Evolutionary conservation across 2,329 filamentous ascomycete species (phyloP), one percentile per base, ranked within the genome.

Genomic region (Trichoderma sp.): DNA sequence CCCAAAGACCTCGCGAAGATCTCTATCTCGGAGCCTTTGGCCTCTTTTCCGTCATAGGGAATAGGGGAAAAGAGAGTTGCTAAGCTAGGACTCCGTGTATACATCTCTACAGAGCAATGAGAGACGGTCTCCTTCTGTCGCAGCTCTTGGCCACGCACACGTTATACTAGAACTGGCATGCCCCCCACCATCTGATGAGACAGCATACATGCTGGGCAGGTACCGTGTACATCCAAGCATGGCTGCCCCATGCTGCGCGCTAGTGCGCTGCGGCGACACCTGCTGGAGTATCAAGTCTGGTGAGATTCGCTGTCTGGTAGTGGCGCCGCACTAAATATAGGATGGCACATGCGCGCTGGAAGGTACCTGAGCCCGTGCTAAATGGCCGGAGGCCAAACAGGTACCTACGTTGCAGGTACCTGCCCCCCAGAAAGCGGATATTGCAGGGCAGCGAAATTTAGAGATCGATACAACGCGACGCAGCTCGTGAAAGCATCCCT

Each of bases 11-110:
- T 66, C 64, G 54, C 28, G 54, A 66, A 59, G 64, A 66, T 49
- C 54, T 49, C 39, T 66, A 58, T 66, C 52, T 66, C 54, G 54
- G 64, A 66, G 64, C 30, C 54, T 24, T 43, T 59, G 54, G 64
- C 64, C 49, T 66, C 64, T 66, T 21, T 59, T 59, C 64, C 64
- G 64, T 66, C 64, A 66, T 66, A 55, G 54, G 64, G 54, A 66
- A 66, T 66, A 66, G 64, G 64, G 54, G 64, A 66, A 59, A 58
- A 51, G 64, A 66, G 64, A 58, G 64, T 59, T 28, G 64, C 64
- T 51, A 58, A 54, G 54, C 64, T 59, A 46, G 34, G 21, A 34
- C 37, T 66, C 54, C 28, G 54, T 58, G 32, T 46, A 66, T 66
- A 58, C 64, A 66, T 66, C 43, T 56, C 64, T 59, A 37, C 30